These are phyloP conservation scores for Colletotrichum chlorophyti DNA, from an alignment of 2,329 filamentous ascomycete genomes.

Conservation along the genomic window DNA sequence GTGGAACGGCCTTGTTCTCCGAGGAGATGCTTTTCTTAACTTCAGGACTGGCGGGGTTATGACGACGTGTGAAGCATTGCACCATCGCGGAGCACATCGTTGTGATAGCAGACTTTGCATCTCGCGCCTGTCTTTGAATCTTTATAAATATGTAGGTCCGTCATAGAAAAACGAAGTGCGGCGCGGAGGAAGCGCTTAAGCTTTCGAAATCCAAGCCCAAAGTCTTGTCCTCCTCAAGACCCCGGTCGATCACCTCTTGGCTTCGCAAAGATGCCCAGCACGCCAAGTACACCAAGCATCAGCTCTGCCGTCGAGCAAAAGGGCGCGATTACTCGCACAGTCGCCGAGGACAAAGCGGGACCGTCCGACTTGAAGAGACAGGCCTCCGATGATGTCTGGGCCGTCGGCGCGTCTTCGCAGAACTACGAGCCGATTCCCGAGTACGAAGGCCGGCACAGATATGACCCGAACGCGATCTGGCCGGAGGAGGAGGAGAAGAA, in stretches of 20 bases:
- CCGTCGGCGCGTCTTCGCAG: constrained; percentile 2
- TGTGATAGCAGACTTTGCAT: constrained; percentile 10
- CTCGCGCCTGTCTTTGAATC: accelerated
- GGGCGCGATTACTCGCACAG: not conserved
- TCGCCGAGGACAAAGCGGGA: not conserved
- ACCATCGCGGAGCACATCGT: constrained; percentile 2
- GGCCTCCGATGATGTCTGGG: constrained; percentile 6
- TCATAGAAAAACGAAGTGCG: too few relatives aligned
- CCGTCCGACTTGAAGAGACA: not conserved
- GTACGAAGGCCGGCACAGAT: constrained; percentile 66
- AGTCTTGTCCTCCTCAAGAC: not conserved
- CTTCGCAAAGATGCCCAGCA: not conserved
- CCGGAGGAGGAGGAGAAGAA: constrained; percentile 62
- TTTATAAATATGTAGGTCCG: not conserved
- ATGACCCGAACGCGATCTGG: constrained; percentile 64
- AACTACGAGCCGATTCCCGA: constrained; percentile 56
- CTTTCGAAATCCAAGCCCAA: not conserved
- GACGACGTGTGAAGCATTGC: constrained; percentile 5
- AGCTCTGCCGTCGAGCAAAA: not conserved
- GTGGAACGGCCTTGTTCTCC: not conserved
- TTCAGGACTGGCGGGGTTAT: not conserved
- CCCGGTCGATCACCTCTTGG: not conserved
- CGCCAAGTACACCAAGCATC: constrained; percentile 6
- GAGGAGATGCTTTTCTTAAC: not conserved
- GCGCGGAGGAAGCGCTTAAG: too few relatives aligned